phyloP scores from a whole-genome alignment of 208 protist species.

The Leishmania gerbilli region DNA sequence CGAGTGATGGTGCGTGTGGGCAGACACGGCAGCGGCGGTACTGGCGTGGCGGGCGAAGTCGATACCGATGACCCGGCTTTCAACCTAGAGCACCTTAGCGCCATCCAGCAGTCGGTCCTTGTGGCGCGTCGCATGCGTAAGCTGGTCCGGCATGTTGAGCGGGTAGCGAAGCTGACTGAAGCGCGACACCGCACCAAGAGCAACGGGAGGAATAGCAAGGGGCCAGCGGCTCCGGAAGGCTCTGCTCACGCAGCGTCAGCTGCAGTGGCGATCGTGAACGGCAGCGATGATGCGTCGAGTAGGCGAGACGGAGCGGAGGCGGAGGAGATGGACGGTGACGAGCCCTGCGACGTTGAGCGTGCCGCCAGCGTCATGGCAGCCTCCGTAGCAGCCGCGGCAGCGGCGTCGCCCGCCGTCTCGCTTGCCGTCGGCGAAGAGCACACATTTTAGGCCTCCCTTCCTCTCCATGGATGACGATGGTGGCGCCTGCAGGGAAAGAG shows the following conservation, averaged over 20 bases:
- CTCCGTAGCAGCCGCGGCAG: conserved; percentile 22
- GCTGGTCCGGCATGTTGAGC: conserved; percentile 76
- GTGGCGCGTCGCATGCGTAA: conserved; percentile 85
- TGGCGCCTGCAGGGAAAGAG: background rate
- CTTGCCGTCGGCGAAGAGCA: conserved; percentile 27
- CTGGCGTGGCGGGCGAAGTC: background rate
- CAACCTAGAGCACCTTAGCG: conserved; percentile 35
- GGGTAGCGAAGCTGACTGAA: conserved; percentile 59
- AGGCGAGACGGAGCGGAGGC: background rate
- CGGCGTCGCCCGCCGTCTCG: background rate
- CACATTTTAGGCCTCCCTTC: conserved; percentile 19
- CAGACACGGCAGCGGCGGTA: background rate
- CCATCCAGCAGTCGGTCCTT: conserved; percentile 77
- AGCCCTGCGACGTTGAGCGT: background rate
- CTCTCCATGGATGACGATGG: background rate
- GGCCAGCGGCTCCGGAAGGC: background rate
- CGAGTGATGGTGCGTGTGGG: conserved; percentile 20
- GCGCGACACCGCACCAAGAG: conserved; percentile 44
- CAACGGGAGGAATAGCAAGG: background rate
- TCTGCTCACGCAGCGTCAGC: background rate
- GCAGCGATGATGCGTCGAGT: background rate
- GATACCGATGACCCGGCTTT: background rate
- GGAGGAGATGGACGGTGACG: background rate
- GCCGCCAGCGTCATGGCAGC: conserved; percentile 8
- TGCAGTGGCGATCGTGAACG: background rate